A percentile compares a stretch with the other conserved stretches of the same genome.
Evolutionary conservation across 2,329 filamentous ascomycete species (phyloP).

Genomic region (Colletotrichum sp.): DNA sequence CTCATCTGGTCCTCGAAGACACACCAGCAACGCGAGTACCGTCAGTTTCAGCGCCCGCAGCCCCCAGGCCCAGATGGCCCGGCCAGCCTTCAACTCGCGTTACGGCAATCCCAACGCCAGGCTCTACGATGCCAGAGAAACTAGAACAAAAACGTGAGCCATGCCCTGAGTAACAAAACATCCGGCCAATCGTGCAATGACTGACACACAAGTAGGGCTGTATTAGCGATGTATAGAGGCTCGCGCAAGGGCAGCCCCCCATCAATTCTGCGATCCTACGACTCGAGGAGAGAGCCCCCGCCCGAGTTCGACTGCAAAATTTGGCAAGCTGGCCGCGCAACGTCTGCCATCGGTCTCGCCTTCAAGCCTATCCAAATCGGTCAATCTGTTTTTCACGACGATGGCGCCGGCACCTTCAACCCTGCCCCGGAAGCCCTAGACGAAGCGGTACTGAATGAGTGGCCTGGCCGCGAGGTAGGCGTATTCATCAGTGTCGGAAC

Average conservation of each 20-base stretch:
- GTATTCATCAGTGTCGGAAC: slow-evolving; percentile 96
- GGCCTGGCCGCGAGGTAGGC: slow-evolving; percentile 91
- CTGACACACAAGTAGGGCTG: slow-evolving; percentile 64
- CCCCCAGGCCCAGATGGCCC: slow-evolving; percentile 58
- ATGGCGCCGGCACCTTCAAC: slow-evolving; percentile 91
- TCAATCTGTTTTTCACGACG: slow-evolving; percentile 92
- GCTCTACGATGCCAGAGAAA: slow-evolving; percentile 86
- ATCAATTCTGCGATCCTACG: slow-evolving; percentile 87
- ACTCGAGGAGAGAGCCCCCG: slow-evolving; percentile 88
- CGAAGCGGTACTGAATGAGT: slow-evolving; percentile 90
- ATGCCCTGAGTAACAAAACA: neutral
- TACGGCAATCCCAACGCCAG: slow-evolving; percentile 84
- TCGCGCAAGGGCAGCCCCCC: slow-evolving; percentile 71
- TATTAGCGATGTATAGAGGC: slow-evolving; percentile 90
- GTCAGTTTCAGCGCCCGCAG: slow-evolving; percentile 79
- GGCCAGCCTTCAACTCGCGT: slow-evolving; percentile 57
- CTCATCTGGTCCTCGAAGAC: slow-evolving; percentile 55
- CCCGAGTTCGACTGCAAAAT: slow-evolving; percentile 94
- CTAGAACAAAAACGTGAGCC: slow-evolving; percentile 86
- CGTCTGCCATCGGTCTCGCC: slow-evolving; percentile 84
- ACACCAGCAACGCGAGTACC: slow-evolving; percentile 79
- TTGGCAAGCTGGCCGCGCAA: slow-evolving; percentile 97
- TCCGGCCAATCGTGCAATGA: neutral
- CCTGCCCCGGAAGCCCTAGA: slow-evolving; percentile 85
- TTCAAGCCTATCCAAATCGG: slow-evolving; percentile 97